A percentile compares a stretch with the other conserved stretches of the same genome.
These are phyloP conservation scores for Fraxinus dipetala DNA, from an alignment of 305 asterid genomes.

Conservation along the genomic window DNA sequence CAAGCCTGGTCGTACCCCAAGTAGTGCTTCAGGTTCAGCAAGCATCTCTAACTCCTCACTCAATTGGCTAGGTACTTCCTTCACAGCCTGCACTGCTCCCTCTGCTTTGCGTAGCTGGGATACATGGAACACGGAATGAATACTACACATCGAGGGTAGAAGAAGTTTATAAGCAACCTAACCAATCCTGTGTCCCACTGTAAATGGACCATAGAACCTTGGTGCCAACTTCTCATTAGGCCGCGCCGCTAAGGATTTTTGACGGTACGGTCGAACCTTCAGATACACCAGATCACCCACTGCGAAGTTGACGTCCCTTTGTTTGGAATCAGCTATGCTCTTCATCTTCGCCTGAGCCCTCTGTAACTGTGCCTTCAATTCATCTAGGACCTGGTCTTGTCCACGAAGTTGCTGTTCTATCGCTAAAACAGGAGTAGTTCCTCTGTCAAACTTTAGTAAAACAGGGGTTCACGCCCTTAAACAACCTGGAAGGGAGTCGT, in stretches of 20 bases:
- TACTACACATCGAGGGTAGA: not conserved
- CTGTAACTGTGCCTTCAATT: not conserved
- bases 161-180: not conserved
- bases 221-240: not conserved
- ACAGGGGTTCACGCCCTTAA: not conserved
- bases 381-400: not conserved
- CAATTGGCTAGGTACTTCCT: not conserved
- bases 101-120: not conserved
- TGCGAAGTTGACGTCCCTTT: not conserved
- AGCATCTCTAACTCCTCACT: not conserved
- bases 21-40: not conserved
- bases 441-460: not conserved
- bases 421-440: not conserved
- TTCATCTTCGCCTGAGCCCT: not conserved
- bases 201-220: not conserved
- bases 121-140: too few relatives aligned
- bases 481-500: not conserved
- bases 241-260: not conserved
- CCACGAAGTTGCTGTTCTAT: not conserved
- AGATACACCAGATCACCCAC: not conserved
- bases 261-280: not conserved
- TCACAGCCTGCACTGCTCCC: not conserved
- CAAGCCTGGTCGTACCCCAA: not conserved
- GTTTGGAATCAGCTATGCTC: not conserved
- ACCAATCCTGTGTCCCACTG: not conserved